Base-by-base conservation (phyloP, 345 rosid species). In the Gossypium australe region DNA sequence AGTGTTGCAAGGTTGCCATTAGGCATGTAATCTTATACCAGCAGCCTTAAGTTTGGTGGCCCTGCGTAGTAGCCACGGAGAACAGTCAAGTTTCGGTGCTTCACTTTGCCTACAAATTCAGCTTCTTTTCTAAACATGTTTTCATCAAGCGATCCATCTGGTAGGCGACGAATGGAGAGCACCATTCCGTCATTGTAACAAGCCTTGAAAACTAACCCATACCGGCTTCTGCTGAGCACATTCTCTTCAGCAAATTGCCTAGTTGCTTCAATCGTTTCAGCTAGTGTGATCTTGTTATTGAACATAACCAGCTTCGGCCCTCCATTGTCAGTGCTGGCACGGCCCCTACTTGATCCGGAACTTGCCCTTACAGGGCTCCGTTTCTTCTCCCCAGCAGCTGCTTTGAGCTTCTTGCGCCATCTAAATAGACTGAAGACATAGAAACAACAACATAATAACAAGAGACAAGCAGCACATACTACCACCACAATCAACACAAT, bases 1-100 rank as follows among this genome's bases (percentile, higher is more conserved):
- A 95, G 86, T 0, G 99, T 95, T 11, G 93, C 90, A 14, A 95
- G 87, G 85, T 91, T 95, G 29, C 98, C 99, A 11, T 95, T 95
- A 0, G 99, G 98, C 98, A 94, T 94, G 90, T 94, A 94, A 76
- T 92, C 98, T 62, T 84, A 92, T 7, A 85, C 95, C 67, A 94
- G 84, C 20, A 95, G 94, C 83, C 96, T 87, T 48, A 85, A 25
- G 78, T 95, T 96, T 1, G 94, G 92, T 63, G 94, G 85, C 34
- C 99, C 98, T 0, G 93, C 93, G 5, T 89, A 93, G 85, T 91
- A 95, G 13, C 99, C 99, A 0, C 98, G 95, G 52, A 93, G 87
- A 45, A 93, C 97, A 0, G 98, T 95, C 58, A 95, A 76, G 84
- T 95, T 95, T 11, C 92, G 75, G 85, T 95, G 98, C 89, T 87